phyloP scores from a whole-genome alignment of 2,329 filamentous ascomycete genomes.

The Tolypocladium nubicola region DNA sequence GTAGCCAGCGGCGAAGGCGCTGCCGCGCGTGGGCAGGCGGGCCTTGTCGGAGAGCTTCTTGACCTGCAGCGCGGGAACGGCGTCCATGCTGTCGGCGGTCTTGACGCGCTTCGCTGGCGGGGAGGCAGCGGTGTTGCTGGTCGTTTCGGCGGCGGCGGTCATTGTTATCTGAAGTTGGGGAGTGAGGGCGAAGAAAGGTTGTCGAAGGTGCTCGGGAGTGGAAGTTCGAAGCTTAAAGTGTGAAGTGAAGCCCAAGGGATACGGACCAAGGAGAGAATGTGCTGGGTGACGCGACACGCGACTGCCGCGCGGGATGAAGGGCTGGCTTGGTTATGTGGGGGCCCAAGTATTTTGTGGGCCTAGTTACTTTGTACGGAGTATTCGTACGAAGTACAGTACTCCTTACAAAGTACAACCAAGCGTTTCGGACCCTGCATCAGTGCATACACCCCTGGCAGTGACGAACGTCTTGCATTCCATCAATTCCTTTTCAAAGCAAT shows the following conservation, averaged over 20 bases:
- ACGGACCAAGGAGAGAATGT: background rate
- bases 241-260: background rate
- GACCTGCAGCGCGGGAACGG: constrained; percentile 59
- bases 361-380: too few relatives aligned
- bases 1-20: constrained; percentile 83
- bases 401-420: too few relatives aligned
- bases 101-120: constrained; percentile 76
- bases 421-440: too few relatives aligned
- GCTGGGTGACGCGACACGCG: background rate
- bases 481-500: too few relatives aligned
- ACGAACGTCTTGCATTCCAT: too few relatives aligned
- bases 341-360: too few relatives aligned
- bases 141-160: constrained; percentile 31
- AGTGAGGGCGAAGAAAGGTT: background rate
- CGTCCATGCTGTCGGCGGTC: constrained; percentile 33
- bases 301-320: background rate
- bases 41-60: constrained; percentile 78
- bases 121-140: constrained; percentile 41
- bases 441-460: too few relatives aligned
- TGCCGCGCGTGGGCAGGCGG: constrained; percentile 78
- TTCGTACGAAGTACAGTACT: too few relatives aligned
- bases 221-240: background rate
- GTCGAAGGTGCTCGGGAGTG: background rate
- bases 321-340: too few relatives aligned
- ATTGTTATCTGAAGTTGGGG: constrained; percentile 4